These are phyloP conservation scores for Castanea crenata DNA, from an alignment of 306 rosid species.

Conservation along the genomic window DNA sequence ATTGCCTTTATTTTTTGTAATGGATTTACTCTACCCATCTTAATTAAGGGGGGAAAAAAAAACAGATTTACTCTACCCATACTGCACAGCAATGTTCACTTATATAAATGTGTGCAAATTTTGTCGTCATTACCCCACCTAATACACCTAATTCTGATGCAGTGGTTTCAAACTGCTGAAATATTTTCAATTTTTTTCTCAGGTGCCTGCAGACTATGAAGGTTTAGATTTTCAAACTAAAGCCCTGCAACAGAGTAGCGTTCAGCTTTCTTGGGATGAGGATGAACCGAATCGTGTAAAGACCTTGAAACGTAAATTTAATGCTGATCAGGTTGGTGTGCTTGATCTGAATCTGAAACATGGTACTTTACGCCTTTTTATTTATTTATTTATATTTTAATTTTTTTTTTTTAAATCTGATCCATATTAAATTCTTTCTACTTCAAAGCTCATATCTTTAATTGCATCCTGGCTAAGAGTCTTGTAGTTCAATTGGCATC, in stretches of 20 bases:
- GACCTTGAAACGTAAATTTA: constrained; percentile 68
- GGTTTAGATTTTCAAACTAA: constrained; percentile 65
- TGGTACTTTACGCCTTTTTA: not conserved
- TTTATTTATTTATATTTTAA: too few relatives aligned
- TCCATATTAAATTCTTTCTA: not conserved
- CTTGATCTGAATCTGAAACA: constrained; percentile 4
- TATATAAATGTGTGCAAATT: not conserved
- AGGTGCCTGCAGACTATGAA: constrained; percentile 74
- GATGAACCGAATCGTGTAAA: constrained; percentile 77
- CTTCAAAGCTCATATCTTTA: not conserved
- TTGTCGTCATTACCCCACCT: not conserved
- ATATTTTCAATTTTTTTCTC: constrained; percentile 19
- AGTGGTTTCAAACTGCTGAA: not conserved
- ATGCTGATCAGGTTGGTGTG: constrained; percentile 65
- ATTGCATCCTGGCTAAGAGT: not conserved
- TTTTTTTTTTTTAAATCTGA: not conserved
- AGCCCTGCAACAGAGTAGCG: constrained; percentile 66
- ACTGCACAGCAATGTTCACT: not conserved
- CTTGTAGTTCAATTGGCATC: too few relatives aligned
- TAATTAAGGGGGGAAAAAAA: too few relatives aligned
- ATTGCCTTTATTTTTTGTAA: too few relatives aligned
- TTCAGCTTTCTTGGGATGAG: constrained; percentile 79
- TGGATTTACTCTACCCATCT: too few relatives aligned
- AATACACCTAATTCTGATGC: not conserved
- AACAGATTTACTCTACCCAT: not conserved